phyloP scores from a whole-genome alignment of 345 rosid genomes.

The Streptanthus diversifolius region DNA sequence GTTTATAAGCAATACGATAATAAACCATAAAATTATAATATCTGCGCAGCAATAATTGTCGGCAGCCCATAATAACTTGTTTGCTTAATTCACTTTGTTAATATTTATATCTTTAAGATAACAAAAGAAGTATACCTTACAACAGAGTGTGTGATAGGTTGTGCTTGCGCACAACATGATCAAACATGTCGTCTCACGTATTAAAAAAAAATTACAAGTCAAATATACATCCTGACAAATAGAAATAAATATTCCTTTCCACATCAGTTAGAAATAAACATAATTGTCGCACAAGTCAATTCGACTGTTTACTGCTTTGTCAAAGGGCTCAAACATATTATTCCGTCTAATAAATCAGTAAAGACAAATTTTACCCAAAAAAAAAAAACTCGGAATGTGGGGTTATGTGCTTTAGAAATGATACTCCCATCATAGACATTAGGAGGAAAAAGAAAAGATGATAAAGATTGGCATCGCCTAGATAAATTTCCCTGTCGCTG shows the following conservation, averaged over 20 bases:
- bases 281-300: slow-evolving; percentile 25
- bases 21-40: slow-evolving; percentile 12
- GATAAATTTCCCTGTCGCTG: background rate
- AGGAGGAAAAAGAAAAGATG: background rate
- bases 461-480: background rate
- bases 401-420: slow-evolving; percentile 3
- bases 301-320: slow-evolving; percentile 6
- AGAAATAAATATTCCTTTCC: background rate
- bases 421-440: background rate
- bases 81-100: background rate
- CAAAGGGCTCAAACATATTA: background rate
- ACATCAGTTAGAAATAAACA: slow-evolving; percentile 7
- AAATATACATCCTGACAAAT: slow-evolving; percentile 6
- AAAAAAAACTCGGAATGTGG: background rate
- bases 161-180: slow-evolving; percentile 22
- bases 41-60: slow-evolving; percentile 15
- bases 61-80: slow-evolving; percentile 32
- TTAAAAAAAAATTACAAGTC: slow-evolving; percentile 5
- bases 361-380: background rate
- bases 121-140: slow-evolving; percentile 9
- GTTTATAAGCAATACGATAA: background rate
- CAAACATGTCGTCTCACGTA: slow-evolving; percentile 24
- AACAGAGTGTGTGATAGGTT: slow-evolving; percentile 26
- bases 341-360: background rate
- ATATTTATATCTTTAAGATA: background rate